Evolutionary conservation across 805 yeast genomes (phyloP).

Genomic region (Starmerella floricola): DNA sequence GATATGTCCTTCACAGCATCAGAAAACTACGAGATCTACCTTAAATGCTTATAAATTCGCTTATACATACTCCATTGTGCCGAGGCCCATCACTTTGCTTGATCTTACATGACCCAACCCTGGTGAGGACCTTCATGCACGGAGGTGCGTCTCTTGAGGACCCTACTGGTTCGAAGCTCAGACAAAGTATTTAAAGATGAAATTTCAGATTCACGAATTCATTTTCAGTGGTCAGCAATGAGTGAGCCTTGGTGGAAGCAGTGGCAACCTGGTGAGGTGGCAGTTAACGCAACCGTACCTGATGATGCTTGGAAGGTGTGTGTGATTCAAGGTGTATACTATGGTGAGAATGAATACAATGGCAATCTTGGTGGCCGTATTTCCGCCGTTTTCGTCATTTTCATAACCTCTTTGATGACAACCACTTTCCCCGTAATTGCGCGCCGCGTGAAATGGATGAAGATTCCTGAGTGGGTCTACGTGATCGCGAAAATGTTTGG

Average conservation of each 20-base stretch:
- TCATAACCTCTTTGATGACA: constrained; percentile 36
- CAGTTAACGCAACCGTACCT: constrained; percentile 25
- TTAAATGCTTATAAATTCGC: not conserved
- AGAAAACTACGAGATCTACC: not conserved
- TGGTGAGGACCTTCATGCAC: constrained; percentile 1
- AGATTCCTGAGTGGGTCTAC: constrained; percentile 28
- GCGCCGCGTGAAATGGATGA: constrained; percentile 18
- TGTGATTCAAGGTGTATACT: constrained; percentile 34
- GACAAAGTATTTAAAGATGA: not conserved
- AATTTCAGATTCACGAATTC: not conserved
- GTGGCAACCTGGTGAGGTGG: constrained; percentile 28
- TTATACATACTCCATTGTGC: not conserved
- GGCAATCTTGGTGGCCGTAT: constrained; percentile 39
- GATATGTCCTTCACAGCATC: not conserved
- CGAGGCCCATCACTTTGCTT: too few relatives aligned
- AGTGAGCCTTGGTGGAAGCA: constrained; percentile 17
- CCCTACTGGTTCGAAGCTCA: not conserved
- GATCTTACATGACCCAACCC: constrained; percentile 2
- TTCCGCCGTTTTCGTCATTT: constrained; percentile 51
- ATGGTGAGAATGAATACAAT: constrained; percentile 33
- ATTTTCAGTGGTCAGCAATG: not conserved
- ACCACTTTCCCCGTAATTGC: constrained; percentile 37
- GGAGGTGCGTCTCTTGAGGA: too few relatives aligned
- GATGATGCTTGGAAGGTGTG: constrained; percentile 34
- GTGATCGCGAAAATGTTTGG: constrained; percentile 41